phyloP scores from a whole-genome alignment of 192 early-diverging fungal species.

The Umbelopsis isabellina region DNA sequence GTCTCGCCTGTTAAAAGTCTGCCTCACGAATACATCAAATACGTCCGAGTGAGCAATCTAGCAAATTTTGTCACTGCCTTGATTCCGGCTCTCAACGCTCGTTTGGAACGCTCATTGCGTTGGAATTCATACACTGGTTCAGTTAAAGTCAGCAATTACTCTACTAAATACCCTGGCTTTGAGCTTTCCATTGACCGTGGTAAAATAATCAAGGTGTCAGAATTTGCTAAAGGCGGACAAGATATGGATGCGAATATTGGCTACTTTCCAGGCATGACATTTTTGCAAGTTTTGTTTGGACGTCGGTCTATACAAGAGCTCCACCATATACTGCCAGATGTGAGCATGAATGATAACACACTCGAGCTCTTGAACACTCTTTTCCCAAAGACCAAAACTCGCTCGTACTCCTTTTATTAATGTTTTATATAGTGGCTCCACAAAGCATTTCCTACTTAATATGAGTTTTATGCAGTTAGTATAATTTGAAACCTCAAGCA shows the following conservation, averaged over 20 bases:
- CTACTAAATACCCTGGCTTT: constrained; percentile 1
- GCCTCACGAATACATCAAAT: not conserved
- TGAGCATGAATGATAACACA: not conserved
- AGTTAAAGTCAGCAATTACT: not conserved
- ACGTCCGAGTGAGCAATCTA: not conserved
- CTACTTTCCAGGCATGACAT: not conserved
- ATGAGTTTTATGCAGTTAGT: no score
- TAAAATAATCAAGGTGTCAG: not conserved
- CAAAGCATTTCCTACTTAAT: no score
- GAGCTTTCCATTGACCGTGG: not conserved
- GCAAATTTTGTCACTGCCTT: not conserved
- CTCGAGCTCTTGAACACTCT: not conserved
- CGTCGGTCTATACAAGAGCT: not conserved
- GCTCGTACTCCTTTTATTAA: not conserved
- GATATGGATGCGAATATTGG: not conserved
- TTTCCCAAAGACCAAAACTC: not conserved
- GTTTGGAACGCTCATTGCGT: not conserved
- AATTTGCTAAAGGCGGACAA: not conserved
- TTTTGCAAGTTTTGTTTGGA: constrained; percentile 2
- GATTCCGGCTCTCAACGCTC: not conserved
- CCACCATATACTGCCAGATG: not conserved
- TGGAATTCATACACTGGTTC: not conserved
- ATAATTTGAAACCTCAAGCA: no score
- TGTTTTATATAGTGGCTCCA: not conserved
- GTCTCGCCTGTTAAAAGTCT: not conserved